These are phyloP conservation scores for Talaromyces sp. DNA, from an alignment of 2,329 filamentous ascomycete genomes.

Conservation along the genomic window DNA sequence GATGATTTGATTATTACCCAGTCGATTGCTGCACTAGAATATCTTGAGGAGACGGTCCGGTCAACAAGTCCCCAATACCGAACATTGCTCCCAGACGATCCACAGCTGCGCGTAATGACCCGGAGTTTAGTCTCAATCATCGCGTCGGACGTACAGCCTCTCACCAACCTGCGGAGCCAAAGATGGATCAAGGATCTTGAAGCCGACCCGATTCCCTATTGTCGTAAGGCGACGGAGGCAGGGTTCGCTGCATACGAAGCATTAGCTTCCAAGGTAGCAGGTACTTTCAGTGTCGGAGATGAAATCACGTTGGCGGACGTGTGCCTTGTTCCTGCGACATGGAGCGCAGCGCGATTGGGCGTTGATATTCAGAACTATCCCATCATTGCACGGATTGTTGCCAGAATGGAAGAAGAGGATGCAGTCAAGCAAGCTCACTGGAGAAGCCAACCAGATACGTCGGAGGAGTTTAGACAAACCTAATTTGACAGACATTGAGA, in stretches of 20 bases:
- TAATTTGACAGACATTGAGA: neutral
- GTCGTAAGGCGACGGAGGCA: constrained; percentile 46
- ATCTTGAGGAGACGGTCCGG: constrained; percentile 53
- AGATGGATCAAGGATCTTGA: constrained; percentile 45
- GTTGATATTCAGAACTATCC: constrained; percentile 51
- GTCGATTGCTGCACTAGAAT: constrained; percentile 58
- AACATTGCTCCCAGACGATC: constrained; percentile 47
- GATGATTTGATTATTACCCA: constrained; percentile 46
- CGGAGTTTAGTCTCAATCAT: constrained; percentile 54
- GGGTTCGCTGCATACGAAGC: constrained; percentile 56
- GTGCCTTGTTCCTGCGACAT: constrained; percentile 54
- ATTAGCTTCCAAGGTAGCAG: constrained; percentile 34
- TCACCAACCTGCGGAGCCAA: constrained; percentile 54
- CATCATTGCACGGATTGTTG: constrained; percentile 43
- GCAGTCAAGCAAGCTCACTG: constrained; percentile 52
- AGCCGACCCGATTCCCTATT: constrained; percentile 47
- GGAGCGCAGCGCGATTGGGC: constrained; percentile 52
- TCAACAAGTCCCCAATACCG: constrained; percentile 16
- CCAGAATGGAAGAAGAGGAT: constrained; percentile 44
- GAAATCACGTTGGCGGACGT: constrained; percentile 54
- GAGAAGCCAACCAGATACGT: constrained; percentile 52
- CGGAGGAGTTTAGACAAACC: constrained; percentile 38
- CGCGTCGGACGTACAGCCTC: constrained; percentile 54
- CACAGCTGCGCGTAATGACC: constrained; percentile 45
- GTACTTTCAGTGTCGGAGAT: constrained; percentile 54